Percentiles rank a stretch among this genome's conserved stretches.
Evolutionary conservation across 345 rosid genomes (phyloP).

Genomic region (Brassica rapa): DNA sequence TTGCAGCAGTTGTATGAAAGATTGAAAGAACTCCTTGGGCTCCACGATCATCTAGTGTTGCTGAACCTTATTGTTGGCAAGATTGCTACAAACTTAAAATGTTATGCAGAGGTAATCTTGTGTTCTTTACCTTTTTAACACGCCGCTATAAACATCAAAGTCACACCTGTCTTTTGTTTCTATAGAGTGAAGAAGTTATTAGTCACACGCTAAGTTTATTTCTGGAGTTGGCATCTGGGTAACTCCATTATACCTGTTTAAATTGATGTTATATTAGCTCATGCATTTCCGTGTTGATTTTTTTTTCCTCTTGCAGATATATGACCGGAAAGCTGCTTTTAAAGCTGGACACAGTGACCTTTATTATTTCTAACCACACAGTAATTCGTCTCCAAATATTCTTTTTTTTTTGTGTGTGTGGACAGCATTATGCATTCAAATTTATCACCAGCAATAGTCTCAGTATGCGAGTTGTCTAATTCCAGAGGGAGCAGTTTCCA

Average conservation of each 20-base stretch:
- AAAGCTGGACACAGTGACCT: slow-evolving; percentile 87
- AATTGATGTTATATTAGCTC: background rate
- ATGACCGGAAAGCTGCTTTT: slow-evolving; percentile 98
- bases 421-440: slow-evolving; percentile 16
- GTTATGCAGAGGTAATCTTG: slow-evolving; percentile 73
- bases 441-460: slow-evolving; percentile 10
- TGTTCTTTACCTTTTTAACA: slow-evolving; percentile 20
- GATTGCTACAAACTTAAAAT: slow-evolving; percentile 93
- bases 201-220: slow-evolving; percentile 93
- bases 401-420: slow-evolving; percentile 27
- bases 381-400: slow-evolving; percentile 49
- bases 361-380: slow-evolving; percentile 92
- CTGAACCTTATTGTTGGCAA: slow-evolving; percentile 92
- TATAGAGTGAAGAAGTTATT: slow-evolving; percentile 91
- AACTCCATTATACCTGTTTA: slow-evolving; percentile 38
- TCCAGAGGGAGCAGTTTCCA: slow-evolving; percentile 96
- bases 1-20: slow-evolving; percentile 96
- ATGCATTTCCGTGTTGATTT: slow-evolving; percentile 10
- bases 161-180: slow-evolving; percentile 30
- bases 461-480: slow-evolving; percentile 23
- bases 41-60: slow-evolving; percentile 85
- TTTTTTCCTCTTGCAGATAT: slow-evolving; percentile 54
- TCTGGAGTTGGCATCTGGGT: slow-evolving; percentile 96
- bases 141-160: slow-evolving; percentile 14
- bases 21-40: slow-evolving; percentile 89